Conservation (phyloP, 192 early-diverging fungal species). For the Dispira simplex region DNA sequence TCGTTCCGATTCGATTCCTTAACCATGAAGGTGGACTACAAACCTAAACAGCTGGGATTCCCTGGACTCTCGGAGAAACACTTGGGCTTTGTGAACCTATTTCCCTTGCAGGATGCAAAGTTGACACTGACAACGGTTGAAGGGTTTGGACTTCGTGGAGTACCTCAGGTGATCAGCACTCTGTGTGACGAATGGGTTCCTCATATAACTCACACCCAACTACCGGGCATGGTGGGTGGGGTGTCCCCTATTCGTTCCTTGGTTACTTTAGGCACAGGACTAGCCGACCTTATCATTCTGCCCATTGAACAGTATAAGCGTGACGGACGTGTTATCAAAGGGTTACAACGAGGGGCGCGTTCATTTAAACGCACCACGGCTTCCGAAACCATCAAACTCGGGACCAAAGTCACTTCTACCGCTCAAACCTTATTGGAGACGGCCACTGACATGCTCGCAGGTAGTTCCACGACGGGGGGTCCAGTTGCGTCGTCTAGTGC, state of each 20-base stretch:
- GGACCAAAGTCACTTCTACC: conserved; percentile 71
- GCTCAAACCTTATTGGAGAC: conserved; percentile 82
- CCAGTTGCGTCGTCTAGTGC: conserved; percentile 20
- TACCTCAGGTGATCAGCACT: conserved; percentile 41
- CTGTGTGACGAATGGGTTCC: conserved; percentile 71
- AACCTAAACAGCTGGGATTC: conserved; percentile 80
- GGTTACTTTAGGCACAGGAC: conserved; percentile 78
- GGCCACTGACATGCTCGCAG: conserved; percentile 64
- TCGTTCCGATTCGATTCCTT: conserved; percentile 57
- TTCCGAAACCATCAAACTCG: conserved; percentile 78
- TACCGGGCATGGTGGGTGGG: conserved; percentile 78
- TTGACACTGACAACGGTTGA: conserved; percentile 67
- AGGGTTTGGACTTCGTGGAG: conserved; percentile 65
- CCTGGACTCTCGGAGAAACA: neutral
- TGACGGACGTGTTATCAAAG: conserved; percentile 80
- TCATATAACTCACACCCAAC: conserved; percentile 82
- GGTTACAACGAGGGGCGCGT: conserved; percentile 71
- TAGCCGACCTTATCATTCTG: conserved; percentile 82
- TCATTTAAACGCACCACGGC: conserved; percentile 85
- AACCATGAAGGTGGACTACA: conserved; percentile 85
- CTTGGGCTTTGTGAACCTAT: conserved; percentile 69
- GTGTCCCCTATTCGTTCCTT: conserved; percentile 75
- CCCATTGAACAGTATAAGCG: conserved; percentile 87
- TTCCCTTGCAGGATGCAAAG: conserved; percentile 82
- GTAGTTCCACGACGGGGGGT: too few relatives aligned